Evolutionary conservation across 192 early-diverging fungal genomes (phyloP), one percentile per base, ranked within the genome.

Genomic region (Phycomyces blakesleeanus): DNA sequence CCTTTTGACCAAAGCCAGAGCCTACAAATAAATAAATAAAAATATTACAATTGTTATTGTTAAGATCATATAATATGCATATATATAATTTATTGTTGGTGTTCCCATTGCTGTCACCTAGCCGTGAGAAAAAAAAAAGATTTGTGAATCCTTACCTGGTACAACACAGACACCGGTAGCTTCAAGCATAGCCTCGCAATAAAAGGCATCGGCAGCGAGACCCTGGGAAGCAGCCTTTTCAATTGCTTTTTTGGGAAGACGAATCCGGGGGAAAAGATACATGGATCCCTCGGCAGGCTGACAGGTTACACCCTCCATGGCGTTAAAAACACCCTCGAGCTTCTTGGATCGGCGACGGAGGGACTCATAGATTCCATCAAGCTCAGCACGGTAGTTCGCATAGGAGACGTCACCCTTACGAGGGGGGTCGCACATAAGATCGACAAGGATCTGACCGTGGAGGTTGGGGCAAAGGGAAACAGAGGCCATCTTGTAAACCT

Each of bases 131-230:
- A 58, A 57, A 40, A 57, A n/a, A 1, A 22, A 1, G n/a, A 7
- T 34, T 34, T 34, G 29, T 5, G 29, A n/a, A n/a, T n/a, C 7
- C 55, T 66, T 60, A 34, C 96, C 96, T 3, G 96, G 89, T 15
- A 98, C 92, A 20, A 96, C 90, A 73, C 94, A 98, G 55, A 98
- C 94, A 60, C 96, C 96, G 5, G 94, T 98, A 29, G 89, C 85
- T 70, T 96, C 85, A 21, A 98, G 76, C 86, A 98, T 85, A 55
- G 85, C 91, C 81, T 97, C 71, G 71, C 90, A 93, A 79, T 98
- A 98, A 55, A 89, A 78, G 39, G 81, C 89, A 73, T 98, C 96
- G n/a, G 94, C 91, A 73, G 82, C 71, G 70, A 85, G 78, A 44
- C 87, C 85, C 34, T 62, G 73, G 10, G 67, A 71, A 40, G 79